These are phyloP conservation scores for Penicillium sclerotiorum DNA, from an alignment of 2,329 filamentous ascomycete species.

Conservation along the genomic window DNA sequence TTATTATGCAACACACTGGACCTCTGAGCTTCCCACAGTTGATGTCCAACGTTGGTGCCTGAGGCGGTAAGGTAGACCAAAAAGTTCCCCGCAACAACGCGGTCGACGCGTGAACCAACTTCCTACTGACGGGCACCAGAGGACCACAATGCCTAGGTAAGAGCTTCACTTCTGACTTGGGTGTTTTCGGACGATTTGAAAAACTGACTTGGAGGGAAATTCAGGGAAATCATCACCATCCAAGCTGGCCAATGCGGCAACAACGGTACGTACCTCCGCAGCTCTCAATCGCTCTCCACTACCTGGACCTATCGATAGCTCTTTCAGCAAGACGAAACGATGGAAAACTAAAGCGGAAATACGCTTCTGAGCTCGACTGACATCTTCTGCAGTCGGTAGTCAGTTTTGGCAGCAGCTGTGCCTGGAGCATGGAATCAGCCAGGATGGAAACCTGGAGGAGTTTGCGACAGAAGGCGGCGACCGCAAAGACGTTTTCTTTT, in stretches of 20 bases:
- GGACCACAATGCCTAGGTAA: conserved; percentile 44
- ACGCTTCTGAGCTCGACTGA: conserved; percentile 32
- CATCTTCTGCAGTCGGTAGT: conserved; percentile 70
- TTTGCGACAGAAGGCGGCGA: conserved; percentile 97
- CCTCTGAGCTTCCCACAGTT: conserved; percentile 2
- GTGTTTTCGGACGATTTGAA: background rate
- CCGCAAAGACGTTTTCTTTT: conserved; percentile 99
- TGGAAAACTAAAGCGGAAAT: background rate
- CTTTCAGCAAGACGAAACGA: background rate
- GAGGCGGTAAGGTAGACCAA: conserved; percentile 28
- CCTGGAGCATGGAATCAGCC: conserved; percentile 95
- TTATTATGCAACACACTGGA: too few species aligned
- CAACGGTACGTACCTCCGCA: conserved; percentile 72
- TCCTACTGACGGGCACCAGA: conserved; percentile 30
- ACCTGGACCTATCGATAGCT: background rate
- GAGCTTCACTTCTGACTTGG: conserved; percentile 6
- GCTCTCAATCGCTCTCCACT: conserved; percentile 22
- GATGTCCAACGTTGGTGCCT: conserved; percentile 24
- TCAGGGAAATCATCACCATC: conserved; percentile 97
- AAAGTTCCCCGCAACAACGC: conserved; percentile 39
- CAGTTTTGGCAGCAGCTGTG: conserved; percentile 99
- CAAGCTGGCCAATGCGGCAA: conserved; percentile 99
- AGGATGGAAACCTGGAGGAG: conserved; percentile 95
- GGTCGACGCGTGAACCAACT: conserved; percentile 34
- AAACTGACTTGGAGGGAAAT: conserved; percentile 9